Percentiles rank a stretch among this genome's conserved stretches.
Evolutionary conservation across 805 yeast genomes (phyloP).

Genomic region (Sungouiella blattae): DNA sequence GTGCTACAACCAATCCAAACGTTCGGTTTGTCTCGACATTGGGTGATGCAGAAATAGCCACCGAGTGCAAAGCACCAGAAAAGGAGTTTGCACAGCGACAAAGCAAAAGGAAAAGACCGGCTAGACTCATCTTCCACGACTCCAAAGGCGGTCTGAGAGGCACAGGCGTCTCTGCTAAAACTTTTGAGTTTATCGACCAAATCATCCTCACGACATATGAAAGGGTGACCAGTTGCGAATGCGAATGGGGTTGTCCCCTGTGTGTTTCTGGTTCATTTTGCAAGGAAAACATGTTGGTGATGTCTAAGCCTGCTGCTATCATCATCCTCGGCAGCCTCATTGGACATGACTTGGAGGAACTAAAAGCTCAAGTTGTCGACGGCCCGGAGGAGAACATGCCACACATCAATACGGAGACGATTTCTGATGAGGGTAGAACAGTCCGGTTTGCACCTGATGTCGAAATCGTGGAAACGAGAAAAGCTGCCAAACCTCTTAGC

Average conservation of each 20-base stretch:
- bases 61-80: conserved; percentile 97
- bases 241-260: conserved; percentile 77
- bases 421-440: conserved; percentile 48
- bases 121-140: conserved; percentile 80
- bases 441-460: conserved; percentile 65
- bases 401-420: conserved; percentile 61
- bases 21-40: conserved; percentile 25
- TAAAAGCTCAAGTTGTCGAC: conserved; percentile 45
- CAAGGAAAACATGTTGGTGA: conserved; percentile 73
- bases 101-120: conserved; percentile 74
- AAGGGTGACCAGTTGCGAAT: conserved; percentile 60
- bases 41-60: conserved; percentile 60
- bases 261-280: conserved; percentile 86
- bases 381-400: conserved; percentile 84
- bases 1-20: conserved; percentile 47
- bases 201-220: conserved; percentile 58
- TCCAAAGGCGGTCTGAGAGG: conserved; percentile 78
- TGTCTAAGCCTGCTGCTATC: conserved; percentile 83
- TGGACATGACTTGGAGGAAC: conserved; percentile 48
- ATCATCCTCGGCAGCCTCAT: conserved; percentile 62
- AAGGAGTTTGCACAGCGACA: conserved; percentile 85
- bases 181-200: conserved; percentile 72
- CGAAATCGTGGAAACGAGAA: conserved; percentile 31
- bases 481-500: too few species aligned
- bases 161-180: conserved; percentile 73